Percentiles rank a stretch among this genome's conserved stretches.
These are phyloP conservation scores for Ophiocordyceps australis DNA, from an alignment of 2,329 filamentous ascomycete genomes.

Conservation along the genomic window DNA sequence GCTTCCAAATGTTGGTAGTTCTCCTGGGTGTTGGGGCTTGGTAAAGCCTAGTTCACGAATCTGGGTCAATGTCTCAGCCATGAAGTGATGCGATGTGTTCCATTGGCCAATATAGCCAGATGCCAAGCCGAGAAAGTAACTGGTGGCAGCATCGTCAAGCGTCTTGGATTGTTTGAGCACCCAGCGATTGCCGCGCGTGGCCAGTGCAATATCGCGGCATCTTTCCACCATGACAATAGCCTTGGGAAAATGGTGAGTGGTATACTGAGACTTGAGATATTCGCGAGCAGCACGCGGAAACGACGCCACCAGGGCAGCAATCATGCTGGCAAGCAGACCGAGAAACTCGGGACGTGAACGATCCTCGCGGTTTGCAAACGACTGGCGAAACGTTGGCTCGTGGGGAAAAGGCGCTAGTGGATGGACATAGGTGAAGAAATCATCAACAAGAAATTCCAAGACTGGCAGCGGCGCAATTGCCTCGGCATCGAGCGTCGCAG, in stretches of 20 bases:
- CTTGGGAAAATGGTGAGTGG: constrained; percentile 46
- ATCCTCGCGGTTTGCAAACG: constrained; percentile 49
- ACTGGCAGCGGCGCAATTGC: constrained; percentile 52
- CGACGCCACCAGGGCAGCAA: constrained; percentile 53
- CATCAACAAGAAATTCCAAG: constrained; percentile 53
- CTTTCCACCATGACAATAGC: constrained; percentile 52
- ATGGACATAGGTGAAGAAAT: constrained; percentile 72
- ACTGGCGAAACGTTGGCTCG: constrained; percentile 56
- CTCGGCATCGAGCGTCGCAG: constrained; percentile 37
- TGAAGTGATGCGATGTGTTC: constrained; percentile 49
- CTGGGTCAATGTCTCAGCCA: constrained; percentile 54
- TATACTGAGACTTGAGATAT: constrained; percentile 48
- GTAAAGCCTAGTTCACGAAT: constrained; percentile 49
- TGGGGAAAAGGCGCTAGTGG: constrained; percentile 63
- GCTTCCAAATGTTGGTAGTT: constrained; percentile 19
- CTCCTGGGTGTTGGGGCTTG: constrained; percentile 27
- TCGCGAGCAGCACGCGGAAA: constrained; percentile 55
- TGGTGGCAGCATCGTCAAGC: constrained; percentile 44
- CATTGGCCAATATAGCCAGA: constrained; percentile 51
- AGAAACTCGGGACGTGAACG: constrained; percentile 48
- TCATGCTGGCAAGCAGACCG: constrained; percentile 56
- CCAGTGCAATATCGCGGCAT: constrained; percentile 50
- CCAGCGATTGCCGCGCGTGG: constrained; percentile 42
- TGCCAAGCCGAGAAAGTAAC: constrained; percentile 54
- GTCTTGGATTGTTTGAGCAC: constrained; percentile 26